Percentiles rank a stretch among this genome's conserved stretches.
Conservation (phyloP, 2,329 filamentous ascomycete genomes). For the Teratosphaeria pseudoeucalypti region DNA sequence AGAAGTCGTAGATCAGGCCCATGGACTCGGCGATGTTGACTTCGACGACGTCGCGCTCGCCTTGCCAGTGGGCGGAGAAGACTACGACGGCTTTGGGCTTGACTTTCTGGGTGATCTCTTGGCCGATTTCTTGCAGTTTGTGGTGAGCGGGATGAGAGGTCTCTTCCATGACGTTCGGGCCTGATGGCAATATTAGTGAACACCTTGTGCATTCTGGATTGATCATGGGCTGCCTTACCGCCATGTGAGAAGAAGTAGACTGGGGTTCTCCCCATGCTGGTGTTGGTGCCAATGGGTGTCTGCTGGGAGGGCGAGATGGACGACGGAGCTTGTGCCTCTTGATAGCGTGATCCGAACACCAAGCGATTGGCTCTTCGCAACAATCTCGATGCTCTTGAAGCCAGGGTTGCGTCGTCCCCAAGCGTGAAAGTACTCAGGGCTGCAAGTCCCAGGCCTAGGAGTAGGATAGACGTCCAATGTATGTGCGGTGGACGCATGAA, state of each 20-base stretch:
- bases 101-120: constrained; percentile 59
- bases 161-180: constrained; percentile 59
- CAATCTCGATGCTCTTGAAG: background rate
- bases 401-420: background rate
- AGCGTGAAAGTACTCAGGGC: background rate
- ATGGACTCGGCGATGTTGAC: constrained; percentile 56
- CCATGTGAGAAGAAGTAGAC: constrained; percentile 42
- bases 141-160: constrained; percentile 56
- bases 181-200: constrained; percentile 14
- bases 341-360: background rate
- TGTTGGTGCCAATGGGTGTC: background rate
- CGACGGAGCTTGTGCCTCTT: background rate
- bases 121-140: constrained; percentile 54
- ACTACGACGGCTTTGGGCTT: constrained; percentile 59
- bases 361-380: background rate
- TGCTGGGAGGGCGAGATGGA: background rate
- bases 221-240: background rate
- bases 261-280: constrained; percentile 29
- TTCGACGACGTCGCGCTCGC: constrained; percentile 43
- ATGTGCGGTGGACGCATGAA: constrained; percentile 5
- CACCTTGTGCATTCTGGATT: background rate
- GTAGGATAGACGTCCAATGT: constrained; percentile 8
- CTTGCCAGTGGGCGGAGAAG: constrained; percentile 71
- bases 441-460: constrained; percentile 8
- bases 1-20: constrained; percentile 64